Evolutionary conservation across 352 stramenopile species (phyloP), one percentile per base, ranked within the genome.

Genomic region (Pythium aquatile): DNA sequence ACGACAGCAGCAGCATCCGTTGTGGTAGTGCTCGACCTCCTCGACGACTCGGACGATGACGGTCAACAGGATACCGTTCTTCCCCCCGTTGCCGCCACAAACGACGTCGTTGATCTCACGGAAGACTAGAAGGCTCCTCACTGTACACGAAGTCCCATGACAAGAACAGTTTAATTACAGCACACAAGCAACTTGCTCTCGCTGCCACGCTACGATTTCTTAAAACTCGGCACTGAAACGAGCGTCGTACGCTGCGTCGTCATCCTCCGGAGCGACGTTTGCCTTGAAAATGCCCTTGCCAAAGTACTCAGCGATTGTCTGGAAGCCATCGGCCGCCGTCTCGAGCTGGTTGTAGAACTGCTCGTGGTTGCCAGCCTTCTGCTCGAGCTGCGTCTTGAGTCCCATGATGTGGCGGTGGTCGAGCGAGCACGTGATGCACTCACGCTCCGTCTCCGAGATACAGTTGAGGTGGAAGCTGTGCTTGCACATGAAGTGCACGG

Each of bases 261-360:
- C 81, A 40, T 92, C 81, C 54, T 91, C 66, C 14, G 78, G 61
- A 9, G 81, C 80, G 42, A 90, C 79, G 55, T 78, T 85, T 57
- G 73, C 88, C 73, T 94, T 93, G 77, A 97, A 96, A 63, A 97
- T 94, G 39, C 90, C 90, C 74, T 97, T 97, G 52, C 88, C 90
- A 81, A 97, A 97, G 74, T 96, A 97, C 65, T 96, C 86, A 29
- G 89, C 89, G 55, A 97, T 92, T 7, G 84, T 92, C 65, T 95
- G 77, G 66, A 97, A 97, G 13, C 89, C 89, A 52, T 97, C 87
- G 14, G 85, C 81, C 0, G 86, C 82, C 0, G 86, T 95, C 69
- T 97, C 89, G 3, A 97, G 75, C 54, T 97, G 88, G 60, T 96
- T 95, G 81, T 93, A 97, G 60, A 97, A 97, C 75, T 96, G 85